These are phyloP conservation scores for Metschnikowia hibisci DNA, from an alignment of 805 yeast species.

Conservation along the genomic window DNA sequence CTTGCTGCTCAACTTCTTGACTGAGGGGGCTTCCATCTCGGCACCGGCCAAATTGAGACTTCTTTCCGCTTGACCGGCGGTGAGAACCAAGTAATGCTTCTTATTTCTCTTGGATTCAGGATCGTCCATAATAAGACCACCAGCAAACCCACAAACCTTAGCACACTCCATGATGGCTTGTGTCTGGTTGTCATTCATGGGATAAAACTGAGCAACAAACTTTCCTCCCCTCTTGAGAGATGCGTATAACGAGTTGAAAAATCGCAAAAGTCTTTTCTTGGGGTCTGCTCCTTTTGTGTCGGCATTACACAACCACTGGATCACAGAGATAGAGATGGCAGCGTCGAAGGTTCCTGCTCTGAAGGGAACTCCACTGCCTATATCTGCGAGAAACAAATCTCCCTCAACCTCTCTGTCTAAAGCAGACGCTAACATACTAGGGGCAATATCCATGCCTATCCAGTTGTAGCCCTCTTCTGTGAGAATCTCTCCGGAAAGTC, in stretches of 20 bases:
- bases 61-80: conserved; percentile 78
- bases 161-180: conserved; percentile 79
- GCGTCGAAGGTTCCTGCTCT: conserved; percentile 97
- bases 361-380: conserved; percentile 92
- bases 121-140: conserved; percentile 91
- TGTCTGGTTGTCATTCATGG: conserved; percentile 81
- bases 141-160: conserved; percentile 90
- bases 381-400: conserved; percentile 84
- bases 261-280: conserved; percentile 68
- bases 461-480: conserved; percentile 92
- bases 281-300: conserved; percentile 83
- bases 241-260: conserved; percentile 86
- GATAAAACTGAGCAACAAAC: conserved; percentile 96
- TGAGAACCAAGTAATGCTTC: conserved; percentile 84
- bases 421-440: conserved; percentile 94
- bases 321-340: conserved; percentile 89
- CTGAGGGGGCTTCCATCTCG: conserved; percentile 64
- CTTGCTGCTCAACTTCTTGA: conserved; percentile 41
- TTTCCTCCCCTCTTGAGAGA: conserved; percentile 90
- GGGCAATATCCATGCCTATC: conserved; percentile 95
- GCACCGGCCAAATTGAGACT: conserved; percentile 77
- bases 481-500: conserved; percentile 89
- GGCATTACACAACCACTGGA: conserved; percentile 98
- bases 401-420: conserved; percentile 91
- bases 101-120: conserved; percentile 89